Percentiles rank a stretch among this genome's conserved stretches.
phyloP scores from a whole-genome alignment of 78 protist species.

The Anaeramoeba ignava region DNA sequence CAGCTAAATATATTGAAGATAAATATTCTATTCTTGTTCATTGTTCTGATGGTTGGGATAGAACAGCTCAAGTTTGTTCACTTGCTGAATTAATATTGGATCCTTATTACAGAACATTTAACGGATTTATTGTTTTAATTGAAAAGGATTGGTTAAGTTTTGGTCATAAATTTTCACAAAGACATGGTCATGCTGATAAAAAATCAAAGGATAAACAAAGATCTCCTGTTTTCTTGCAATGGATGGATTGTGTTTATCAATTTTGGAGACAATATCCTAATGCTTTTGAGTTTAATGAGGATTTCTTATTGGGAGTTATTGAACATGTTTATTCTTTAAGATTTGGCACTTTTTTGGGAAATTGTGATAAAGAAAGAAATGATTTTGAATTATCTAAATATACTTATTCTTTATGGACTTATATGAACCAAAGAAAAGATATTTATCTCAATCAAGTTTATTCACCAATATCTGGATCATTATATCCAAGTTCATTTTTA shows the following conservation, averaged over 20 bases:
- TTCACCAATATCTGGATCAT: too few relatives aligned
- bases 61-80: conserved; percentile 36
- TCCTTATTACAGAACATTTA: conserved; percentile 30
- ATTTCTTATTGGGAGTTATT: conserved; percentile 21
- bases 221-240: conserved; percentile 57
- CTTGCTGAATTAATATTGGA: conserved; percentile 34
- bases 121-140: conserved; percentile 16
- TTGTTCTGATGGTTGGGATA: conserved; percentile 41
- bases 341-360: conserved; percentile 53
- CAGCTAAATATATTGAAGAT: not conserved
- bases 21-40: not conserved
- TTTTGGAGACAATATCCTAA: conserved; percentile 36
- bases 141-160: not conserved
- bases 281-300: conserved; percentile 47
- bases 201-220: not conserved
- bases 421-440: conserved; percentile 7
- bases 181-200: not conserved
- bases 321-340: conserved; percentile 17
- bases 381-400: not conserved
- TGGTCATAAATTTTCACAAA: not conserved
- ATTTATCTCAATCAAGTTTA: too few relatives aligned
- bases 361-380: conserved; percentile 32
- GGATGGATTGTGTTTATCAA: conserved; percentile 54
- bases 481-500: too few relatives aligned
- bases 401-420: conserved; percentile 32